Base-by-base conservation (phyloP, 768 basidiomycete genomes). In the Tulasnella sp. region DNA sequence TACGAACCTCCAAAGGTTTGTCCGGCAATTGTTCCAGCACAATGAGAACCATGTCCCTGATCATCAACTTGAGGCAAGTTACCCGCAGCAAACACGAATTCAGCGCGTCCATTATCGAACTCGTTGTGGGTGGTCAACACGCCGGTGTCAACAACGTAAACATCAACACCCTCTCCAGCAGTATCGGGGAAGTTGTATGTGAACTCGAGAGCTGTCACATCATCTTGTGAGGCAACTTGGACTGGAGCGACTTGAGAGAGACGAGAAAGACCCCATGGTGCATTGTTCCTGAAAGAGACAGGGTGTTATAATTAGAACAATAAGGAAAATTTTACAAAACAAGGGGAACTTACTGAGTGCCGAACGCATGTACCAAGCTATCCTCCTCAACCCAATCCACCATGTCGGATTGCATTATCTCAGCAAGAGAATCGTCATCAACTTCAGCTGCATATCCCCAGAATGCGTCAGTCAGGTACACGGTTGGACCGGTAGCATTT, bases 41-140 rank as follows among this genome's bases (percentile, higher is more conserved):
- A 42, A 29, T 53, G 51, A 28, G 51, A 45, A n/a, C 51, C 51
- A 28, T 53, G 51, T 8, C 51, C 51, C 32, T 53, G 44, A 35
- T 45, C 51, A 35, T 53, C 51, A 3, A 44, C 40, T 4, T 8
- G 3, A 37, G 22, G 24, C 43, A 45, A 29, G 27, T 33, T 34
- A 25, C 33, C 33, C 16, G 43, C 28, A 22, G 44, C 31, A 25
- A 45, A 45, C 34, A 37, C 19, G 34, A 45, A 34, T 44, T 53
- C 3, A n/a, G 51, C 51, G 24, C 51, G 51, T 24, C 51, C 51
- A 27, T 37, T 22, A n/a, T n/a, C n/a, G 35, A 48, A 53, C 19
- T 53, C 27, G 6, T 37, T 1, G 34, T 53, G 51, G 29, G 42
- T 53, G 2, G 2, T 33, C 16, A 24, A 37, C n/a, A 53, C 19